Conservation (phyloP, 2,329 filamentous ascomycete genomes). For the Trichoderma arundinaceum region DNA sequence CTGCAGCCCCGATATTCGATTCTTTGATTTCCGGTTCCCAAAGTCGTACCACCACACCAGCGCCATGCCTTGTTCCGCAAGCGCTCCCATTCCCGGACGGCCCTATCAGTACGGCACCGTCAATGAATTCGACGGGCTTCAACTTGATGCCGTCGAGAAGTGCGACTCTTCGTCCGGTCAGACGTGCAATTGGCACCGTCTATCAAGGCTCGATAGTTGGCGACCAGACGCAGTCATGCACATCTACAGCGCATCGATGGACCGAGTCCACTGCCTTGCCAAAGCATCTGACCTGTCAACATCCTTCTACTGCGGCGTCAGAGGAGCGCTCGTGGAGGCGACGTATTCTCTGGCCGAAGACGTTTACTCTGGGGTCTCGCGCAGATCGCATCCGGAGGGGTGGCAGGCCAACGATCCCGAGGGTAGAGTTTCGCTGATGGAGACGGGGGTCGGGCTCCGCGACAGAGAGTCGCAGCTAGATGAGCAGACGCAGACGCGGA, state of each 20-base stretch:
- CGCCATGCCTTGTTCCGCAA: slow-evolving; percentile 52
- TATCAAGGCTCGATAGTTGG: slow-evolving; percentile 51
- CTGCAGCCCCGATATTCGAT: slow-evolving; percentile 50
- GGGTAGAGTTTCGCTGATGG: slow-evolving; percentile 39
- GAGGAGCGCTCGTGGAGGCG: slow-evolving; percentile 55
- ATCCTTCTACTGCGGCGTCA: slow-evolving; percentile 57
- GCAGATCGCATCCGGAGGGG: slow-evolving; percentile 36
- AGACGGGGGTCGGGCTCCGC: slow-evolving; percentile 43
- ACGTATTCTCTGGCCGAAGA: slow-evolving; percentile 41
- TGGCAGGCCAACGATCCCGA: slow-evolving; percentile 35
- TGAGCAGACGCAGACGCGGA: slow-evolving; percentile 29
- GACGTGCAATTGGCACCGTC: slow-evolving; percentile 55
- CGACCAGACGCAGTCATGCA: slow-evolving; percentile 57
- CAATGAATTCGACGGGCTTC: slow-evolving; percentile 1
- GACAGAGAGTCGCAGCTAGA: slow-evolving; percentile 33
- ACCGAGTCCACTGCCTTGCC: slow-evolving; percentile 54
- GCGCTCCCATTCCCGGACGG: slow-evolving; percentile 3
- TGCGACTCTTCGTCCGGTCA: slow-evolving; percentile 47
- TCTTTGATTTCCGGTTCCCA: slow-evolving; percentile 61
- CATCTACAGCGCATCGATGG: slow-evolving; percentile 45
- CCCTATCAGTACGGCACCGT: neutral
- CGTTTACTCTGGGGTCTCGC: neutral
- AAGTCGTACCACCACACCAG: slow-evolving; percentile 56
- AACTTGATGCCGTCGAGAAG: slow-evolving; percentile 45
- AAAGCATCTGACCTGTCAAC: slow-evolving; percentile 54